Evolutionary conservation across 1,284 basidiomycete genomes (phyloP).

Genomic region (Sporisorium sorghi): DNA sequence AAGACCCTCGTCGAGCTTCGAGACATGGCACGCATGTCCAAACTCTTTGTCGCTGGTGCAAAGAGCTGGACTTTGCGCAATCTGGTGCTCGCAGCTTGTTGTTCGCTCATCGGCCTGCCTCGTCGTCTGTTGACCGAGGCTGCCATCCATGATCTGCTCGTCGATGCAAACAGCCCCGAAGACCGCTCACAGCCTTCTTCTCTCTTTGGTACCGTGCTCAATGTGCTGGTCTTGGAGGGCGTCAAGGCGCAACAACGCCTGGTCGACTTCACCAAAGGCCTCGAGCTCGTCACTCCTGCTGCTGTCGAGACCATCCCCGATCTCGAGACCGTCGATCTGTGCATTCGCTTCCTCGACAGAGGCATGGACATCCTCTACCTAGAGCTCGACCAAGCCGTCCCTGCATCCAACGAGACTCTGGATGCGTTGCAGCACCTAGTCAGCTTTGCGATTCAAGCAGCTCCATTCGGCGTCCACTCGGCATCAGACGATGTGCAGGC

Average conservation of each 20-base stretch:
- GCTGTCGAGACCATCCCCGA: slow-evolving; percentile 32
- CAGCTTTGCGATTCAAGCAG: slow-evolving; percentile 31
- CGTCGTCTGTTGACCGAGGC: slow-evolving; percentile 31
- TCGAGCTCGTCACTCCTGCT: slow-evolving; percentile 24
- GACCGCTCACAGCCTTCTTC: slow-evolving; percentile 11
- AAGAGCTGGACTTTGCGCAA: slow-evolving; percentile 43
- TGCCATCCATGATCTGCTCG: slow-evolving; percentile 19
- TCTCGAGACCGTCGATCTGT: slow-evolving; percentile 43
- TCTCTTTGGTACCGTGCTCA: slow-evolving; percentile 19
- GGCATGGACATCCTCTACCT: slow-evolving; percentile 48
- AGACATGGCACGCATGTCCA: slow-evolving; percentile 37
- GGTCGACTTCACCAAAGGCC: slow-evolving; percentile 38
- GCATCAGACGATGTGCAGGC: background rate
- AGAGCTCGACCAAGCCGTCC: slow-evolving; percentile 32
- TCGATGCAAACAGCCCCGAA: slow-evolving; percentile 7
- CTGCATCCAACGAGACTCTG: slow-evolving; percentile 20
- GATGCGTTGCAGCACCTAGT: slow-evolving; percentile 24
- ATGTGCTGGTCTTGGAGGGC: slow-evolving; percentile 24
- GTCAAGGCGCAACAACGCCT: slow-evolving; percentile 29
- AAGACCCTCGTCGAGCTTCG: slow-evolving; percentile 36
- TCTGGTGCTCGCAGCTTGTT: slow-evolving; percentile 35
- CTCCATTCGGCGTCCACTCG: slow-evolving; percentile 11
- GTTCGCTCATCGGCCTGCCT: slow-evolving; percentile 36
- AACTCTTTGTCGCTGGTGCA: slow-evolving; percentile 29
- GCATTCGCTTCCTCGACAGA: slow-evolving; percentile 43